Evolutionary conservation across 805 yeast species (phyloP).

Genomic region (Yueomyces sinensis): DNA sequence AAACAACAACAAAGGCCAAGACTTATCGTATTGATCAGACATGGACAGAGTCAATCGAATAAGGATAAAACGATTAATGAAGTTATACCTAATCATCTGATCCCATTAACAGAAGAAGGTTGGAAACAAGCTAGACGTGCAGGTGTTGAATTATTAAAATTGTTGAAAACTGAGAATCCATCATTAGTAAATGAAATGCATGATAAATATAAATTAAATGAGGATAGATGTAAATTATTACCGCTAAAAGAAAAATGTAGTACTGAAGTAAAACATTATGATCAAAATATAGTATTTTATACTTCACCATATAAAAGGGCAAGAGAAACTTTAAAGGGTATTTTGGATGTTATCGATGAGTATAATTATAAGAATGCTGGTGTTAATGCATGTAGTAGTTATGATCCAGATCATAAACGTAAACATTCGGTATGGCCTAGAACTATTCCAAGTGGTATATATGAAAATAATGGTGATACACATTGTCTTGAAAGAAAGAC

Average conservation of each 20-base stretch:
- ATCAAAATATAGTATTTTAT: constrained; percentile 55
- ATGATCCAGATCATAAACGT: constrained; percentile 16
- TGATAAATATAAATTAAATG: constrained; percentile 8
- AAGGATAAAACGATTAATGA: constrained; percentile 71
- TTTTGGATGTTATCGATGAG: constrained; percentile 40
- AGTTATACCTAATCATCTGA: constrained; percentile 66
- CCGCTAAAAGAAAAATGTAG: constrained; percentile 9
- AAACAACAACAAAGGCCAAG: constrained; percentile 23
- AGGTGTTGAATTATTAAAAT: constrained; percentile 33
- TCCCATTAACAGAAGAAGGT: constrained; percentile 62
- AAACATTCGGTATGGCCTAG: constrained; percentile 20
- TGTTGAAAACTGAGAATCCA: constrained; percentile 17
- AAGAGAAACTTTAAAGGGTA: constrained; percentile 66
- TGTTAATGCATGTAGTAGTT: constrained; percentile 9
- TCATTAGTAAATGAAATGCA: constrained; percentile 9
- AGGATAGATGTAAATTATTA: constrained; percentile 5
- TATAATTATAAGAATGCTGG: constrained; percentile 10
- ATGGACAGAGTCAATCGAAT: constrained; percentile 90
- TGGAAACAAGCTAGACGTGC: constrained; percentile 49
- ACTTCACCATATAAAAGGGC: constrained; percentile 83
- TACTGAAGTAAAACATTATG: constrained; percentile 28
- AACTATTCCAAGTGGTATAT: constrained; percentile 14
- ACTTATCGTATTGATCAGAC: constrained; percentile 69
- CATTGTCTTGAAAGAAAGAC: constrained; percentile 2
- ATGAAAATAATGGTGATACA: constrained; percentile 12